Conservation (phyloP, 345 rosid species). For the Clausena lansium region DNA sequence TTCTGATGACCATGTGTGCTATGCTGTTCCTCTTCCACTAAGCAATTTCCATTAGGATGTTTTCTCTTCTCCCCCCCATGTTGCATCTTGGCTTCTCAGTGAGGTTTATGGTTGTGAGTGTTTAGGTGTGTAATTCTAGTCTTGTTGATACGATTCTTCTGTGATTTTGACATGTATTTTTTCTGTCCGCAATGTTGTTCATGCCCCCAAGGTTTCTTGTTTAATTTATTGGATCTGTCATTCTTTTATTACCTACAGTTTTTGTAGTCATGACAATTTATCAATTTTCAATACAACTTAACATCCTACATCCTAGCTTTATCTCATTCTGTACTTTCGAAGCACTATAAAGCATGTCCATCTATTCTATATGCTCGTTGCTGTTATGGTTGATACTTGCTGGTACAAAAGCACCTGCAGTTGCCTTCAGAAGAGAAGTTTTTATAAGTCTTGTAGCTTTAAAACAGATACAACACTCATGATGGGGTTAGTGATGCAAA, state of each 20-base stretch:
- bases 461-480: not conserved
- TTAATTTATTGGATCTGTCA: constrained; percentile 33
- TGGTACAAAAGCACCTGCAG: not conserved
- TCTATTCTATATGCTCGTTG: not conserved
- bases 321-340: not conserved
- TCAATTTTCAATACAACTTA: constrained; percentile 31
- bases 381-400: not conserved
- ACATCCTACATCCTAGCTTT: not conserved
- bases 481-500: no score
- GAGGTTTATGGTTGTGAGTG: constrained; percentile 36
- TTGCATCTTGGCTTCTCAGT: constrained; percentile 17
- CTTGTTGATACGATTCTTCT: constrained; percentile 27
- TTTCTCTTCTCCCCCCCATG: not conserved
- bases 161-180: constrained; percentile 31
- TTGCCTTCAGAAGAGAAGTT: not conserved
- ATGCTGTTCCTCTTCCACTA: constrained; percentile 20
- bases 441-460: not conserved
- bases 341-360: no score
- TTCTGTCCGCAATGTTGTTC: constrained; percentile 1
- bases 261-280: constrained; percentile 33
- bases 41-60: constrained; percentile 15
- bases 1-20: constrained; percentile 32
- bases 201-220: constrained; percentile 18
- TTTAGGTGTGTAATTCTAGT: constrained; percentile 37
- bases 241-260: constrained; percentile 41